phyloP scores from a whole-genome alignment of 306 rosid genomes.

The Citrullus mucosospermus region DNA sequence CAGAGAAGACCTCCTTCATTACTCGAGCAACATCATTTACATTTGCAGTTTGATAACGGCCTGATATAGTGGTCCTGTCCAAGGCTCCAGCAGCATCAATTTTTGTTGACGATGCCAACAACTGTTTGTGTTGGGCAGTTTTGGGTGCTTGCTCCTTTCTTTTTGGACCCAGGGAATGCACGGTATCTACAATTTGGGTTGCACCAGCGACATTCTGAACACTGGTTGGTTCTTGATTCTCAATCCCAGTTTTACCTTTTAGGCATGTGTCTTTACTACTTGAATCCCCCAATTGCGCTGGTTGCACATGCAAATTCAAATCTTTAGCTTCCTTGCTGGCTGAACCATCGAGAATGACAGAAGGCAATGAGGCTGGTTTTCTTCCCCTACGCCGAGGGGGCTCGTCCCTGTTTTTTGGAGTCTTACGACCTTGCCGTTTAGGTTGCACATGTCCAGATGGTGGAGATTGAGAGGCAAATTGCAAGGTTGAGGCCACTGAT shows the following conservation, averaged over 20 bases:
- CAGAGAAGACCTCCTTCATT: conserved; percentile 97
- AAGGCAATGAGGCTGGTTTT: conserved; percentile 28
- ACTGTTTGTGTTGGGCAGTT: conserved; percentile 46
- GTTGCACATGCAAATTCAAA: conserved; percentile 33
- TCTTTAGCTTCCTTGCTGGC: conserved; percentile 27
- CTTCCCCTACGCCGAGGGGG: conserved; percentile 76
- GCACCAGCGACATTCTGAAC: conserved; percentile 31
- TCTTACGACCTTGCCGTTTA: conserved; percentile 72
- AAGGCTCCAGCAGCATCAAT: conserved; percentile 47
- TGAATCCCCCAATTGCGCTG: conserved; percentile 29
- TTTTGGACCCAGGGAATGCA: conserved; percentile 42
- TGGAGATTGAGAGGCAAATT: conserved; percentile 28
- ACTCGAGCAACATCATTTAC: conserved; percentile 96
- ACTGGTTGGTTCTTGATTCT: conserved; percentile 26
- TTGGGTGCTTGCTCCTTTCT: conserved; percentile 49
- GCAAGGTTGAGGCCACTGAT: conserved; percentile 29
- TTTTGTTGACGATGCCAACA: conserved; percentile 23
- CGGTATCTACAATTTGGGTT: conserved; percentile 36
- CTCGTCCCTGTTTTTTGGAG: conserved; percentile 51
- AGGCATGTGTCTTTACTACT: conserved; percentile 25
- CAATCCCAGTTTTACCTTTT: conserved; percentile 30
- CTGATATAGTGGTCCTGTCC: conserved; percentile 48
- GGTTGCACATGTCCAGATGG: conserved; percentile 36
- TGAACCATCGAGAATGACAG: conserved; percentile 28
- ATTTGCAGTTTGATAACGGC: conserved; percentile 56